Evolutionary conservation across 306 rosid genomes (phyloP).

Genomic region (Rubus idaeus): DNA sequence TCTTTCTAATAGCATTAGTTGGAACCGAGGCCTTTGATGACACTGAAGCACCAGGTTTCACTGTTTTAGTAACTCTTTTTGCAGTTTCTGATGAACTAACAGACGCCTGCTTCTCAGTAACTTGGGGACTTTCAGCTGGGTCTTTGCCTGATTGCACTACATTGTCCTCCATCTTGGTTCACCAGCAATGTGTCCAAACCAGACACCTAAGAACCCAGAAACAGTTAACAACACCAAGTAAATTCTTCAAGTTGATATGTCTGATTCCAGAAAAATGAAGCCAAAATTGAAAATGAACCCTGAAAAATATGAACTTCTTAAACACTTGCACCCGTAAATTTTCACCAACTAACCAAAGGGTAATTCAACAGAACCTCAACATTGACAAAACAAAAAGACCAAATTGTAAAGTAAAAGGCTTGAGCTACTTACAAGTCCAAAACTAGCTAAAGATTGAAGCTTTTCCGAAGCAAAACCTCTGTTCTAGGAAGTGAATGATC

Average conservation of each 20-base stretch:
- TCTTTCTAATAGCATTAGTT: conserved; percentile 43
- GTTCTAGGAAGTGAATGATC: conserved; percentile 15
- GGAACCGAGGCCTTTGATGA: conserved; percentile 31
- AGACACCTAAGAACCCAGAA: conserved; percentile 21
- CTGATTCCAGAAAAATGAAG: conserved; percentile 17
- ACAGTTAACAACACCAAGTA: conserved; percentile 3
- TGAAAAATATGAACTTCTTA: background rate
- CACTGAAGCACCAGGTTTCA: conserved; percentile 35
- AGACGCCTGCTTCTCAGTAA: conserved; percentile 25
- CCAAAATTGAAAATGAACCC: background rate
- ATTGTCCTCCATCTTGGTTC: conserved; percentile 60
- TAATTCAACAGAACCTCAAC: conserved; percentile 24
- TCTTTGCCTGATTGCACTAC: conserved; percentile 40
- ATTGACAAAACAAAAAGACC: background rate
- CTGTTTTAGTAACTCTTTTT: conserved; percentile 35
- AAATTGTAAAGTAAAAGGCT: background rate
- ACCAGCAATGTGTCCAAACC: conserved; percentile 14
- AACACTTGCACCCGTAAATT: conserved; percentile 3
- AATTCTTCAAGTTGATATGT: background rate
- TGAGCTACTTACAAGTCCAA: conserved; percentile 25
- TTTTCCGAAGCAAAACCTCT: conserved; percentile 21
- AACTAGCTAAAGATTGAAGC: conserved; percentile 13
- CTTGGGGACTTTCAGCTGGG: conserved; percentile 34
- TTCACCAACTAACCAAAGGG: conserved; percentile 10
- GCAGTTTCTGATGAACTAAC: conserved; percentile 33